Evolutionary conservation across 1,284 basidiomycete species (phyloP).

Genomic region (Trichosporon sp.): DNA sequence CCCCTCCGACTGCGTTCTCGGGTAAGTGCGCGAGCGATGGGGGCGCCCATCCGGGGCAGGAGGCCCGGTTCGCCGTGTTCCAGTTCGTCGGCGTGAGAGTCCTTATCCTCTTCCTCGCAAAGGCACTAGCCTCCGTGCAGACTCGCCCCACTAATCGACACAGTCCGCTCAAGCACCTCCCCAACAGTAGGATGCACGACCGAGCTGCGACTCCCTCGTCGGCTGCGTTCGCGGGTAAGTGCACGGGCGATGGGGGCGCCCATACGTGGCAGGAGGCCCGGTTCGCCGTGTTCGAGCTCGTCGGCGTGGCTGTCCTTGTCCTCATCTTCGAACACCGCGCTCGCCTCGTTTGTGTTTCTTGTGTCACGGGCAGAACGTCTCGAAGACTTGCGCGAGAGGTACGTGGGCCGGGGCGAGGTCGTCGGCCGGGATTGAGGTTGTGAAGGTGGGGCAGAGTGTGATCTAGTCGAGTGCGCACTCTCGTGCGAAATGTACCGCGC

Average conservation of each 20-base stretch:
- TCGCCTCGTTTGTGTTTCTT: no score
- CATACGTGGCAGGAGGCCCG: constrained; percentile 8
- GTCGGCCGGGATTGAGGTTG: background rate
- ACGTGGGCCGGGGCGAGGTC: background rate
- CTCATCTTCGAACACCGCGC: background rate
- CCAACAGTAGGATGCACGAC: constrained; percentile 20
- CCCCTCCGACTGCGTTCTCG: background rate
- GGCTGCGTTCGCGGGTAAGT: background rate
- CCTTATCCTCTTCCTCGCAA: constrained; percentile 6
- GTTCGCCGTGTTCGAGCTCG: constrained; percentile 20
- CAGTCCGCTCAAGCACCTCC: constrained; percentile 36
- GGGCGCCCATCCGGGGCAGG: background rate
- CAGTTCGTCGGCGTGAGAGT: constrained; percentile 14
- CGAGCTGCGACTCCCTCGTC: background rate
- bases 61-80: constrained; percentile 21
- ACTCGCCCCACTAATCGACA: constrained; percentile 29
- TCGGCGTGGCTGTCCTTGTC: constrained; percentile 14
- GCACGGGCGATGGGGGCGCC: background rate
- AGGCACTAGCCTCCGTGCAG: constrained; percentile 42
- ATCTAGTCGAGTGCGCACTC: background rate
- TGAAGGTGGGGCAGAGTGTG: no score
- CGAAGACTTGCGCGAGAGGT: background rate
- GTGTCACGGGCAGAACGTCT: no score
- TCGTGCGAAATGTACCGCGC: background rate
- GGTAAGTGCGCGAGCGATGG: background rate